Evolutionary conservation across 352 stramenopile species (phyloP), one percentile per base, ranked within the genome.

Genomic region (Phytopythium helicoides): DNA sequence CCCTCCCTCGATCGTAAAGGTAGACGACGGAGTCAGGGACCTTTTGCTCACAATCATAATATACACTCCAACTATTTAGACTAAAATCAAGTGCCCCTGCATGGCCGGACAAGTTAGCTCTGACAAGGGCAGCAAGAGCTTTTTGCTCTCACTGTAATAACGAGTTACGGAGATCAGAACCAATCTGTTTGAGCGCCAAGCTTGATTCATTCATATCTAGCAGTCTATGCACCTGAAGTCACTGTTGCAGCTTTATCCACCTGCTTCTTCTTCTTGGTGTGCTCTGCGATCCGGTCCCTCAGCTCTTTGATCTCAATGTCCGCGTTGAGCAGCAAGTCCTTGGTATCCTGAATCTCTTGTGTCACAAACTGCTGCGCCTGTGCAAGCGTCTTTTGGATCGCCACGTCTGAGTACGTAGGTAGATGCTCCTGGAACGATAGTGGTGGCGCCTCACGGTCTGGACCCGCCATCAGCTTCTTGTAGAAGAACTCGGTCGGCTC

Each of bases 401-500:
- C 73, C 44, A 94, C 66, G 62, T 98, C 95, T 19, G 80, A 92
- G 60, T 97, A 98, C 4, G 60, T 73, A 0, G 82, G 71, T 45
- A 97, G 87, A 50, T 94, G 72, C 47, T 97, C 86, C 41, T 93
- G 76, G 53, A 97, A 77, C 6, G 74, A 55, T 22, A 92, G 66
- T 23, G 78, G 69, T 7, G 80, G 75, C 3, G 84, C 73, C 54
- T 87, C 59, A 8, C 81, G 71, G 53, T 94, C 84, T 9, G 77
- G 78, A 28, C 77, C 83, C 59, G 64, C 62, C 65, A 70, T 75
- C n/a, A 99, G 66, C 54, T 95, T 86, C 62, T 96, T 89, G 81
- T 97, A 98, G 66, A 98, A 98, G 45, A 89, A 90, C 68, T 98
- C 91, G 31, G 82, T 95, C 39, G 96, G 96, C 77, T 99, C 91